These are phyloP conservation scores for Monascus purpureus DNA, from an alignment of 495 filamentous ascomycete genomes.

Conservation along the genomic window DNA sequence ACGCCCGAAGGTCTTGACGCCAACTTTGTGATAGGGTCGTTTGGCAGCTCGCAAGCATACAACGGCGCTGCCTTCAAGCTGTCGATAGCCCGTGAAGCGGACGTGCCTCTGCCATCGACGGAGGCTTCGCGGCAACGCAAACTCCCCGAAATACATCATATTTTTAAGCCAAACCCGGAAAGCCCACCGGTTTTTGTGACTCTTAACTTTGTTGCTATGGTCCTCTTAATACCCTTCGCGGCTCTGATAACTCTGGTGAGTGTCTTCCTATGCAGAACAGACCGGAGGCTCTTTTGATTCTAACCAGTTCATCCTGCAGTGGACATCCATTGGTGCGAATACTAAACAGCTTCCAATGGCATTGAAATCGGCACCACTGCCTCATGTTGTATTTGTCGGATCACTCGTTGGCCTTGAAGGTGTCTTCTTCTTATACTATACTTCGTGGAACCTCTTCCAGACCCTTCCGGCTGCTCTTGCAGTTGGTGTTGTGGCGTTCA, in stretches of 20 bases:
- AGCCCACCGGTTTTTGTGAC: conserved; percentile 77
- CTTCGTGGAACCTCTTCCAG: conserved; percentile 86
- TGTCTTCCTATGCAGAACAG: conserved; percentile 3
- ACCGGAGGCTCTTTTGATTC: neutral
- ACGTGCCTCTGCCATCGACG: conserved; percentile 39
- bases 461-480: conserved; percentile 57
- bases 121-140: conserved; percentile 66
- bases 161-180: conserved; percentile 65
- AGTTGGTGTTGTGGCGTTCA: conserved; percentile 56
- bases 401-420: conserved; percentile 78
- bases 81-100: conserved; percentile 44
- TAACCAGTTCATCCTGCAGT: conserved; percentile 31
- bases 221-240: conserved; percentile 51
- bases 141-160: conserved; percentile 76
- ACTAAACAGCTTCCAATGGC: conserved; percentile 64
- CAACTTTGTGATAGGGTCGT: conserved; percentile 71
- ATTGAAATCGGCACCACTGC: conserved; percentile 54
- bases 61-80: conserved; percentile 54
- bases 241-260: conserved; percentile 57
- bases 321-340: conserved; percentile 75
- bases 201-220: conserved; percentile 57
- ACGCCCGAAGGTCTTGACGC: conserved; percentile 54
- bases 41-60: conserved; percentile 58
- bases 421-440: conserved; percentile 92
- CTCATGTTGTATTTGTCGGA: conserved; percentile 69